Percentiles rank a stretch among this genome's conserved stretches.
Evolutionary conservation across 1,284 basidiomycete species (phyloP).

Genomic region (Rhodotorula sp.): DNA sequence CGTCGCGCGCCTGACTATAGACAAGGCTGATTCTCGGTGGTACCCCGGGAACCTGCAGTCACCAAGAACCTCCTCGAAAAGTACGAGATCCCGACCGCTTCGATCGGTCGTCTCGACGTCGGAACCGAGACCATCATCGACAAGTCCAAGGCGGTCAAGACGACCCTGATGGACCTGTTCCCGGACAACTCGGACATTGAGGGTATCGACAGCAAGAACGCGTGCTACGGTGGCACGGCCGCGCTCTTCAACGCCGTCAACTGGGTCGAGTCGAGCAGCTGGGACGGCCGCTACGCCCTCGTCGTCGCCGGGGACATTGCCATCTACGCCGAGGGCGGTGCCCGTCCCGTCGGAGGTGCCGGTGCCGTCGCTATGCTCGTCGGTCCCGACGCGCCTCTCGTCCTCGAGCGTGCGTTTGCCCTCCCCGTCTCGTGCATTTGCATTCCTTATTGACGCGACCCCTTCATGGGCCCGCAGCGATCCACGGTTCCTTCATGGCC

Average conservation of each 20-base stretch:
- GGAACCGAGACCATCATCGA: slow-evolving; percentile 99
- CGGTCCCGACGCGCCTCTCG: slow-evolving; percentile 91
- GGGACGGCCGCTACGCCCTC: slow-evolving; percentile 97
- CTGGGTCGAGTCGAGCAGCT: slow-evolving; percentile 94
- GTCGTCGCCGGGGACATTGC: slow-evolving; percentile 98
- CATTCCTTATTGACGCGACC: background rate
- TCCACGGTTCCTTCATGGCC: slow-evolving; percentile 96
- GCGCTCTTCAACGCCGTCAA: slow-evolving; percentile 92
- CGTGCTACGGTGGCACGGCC: slow-evolving; percentile 97
- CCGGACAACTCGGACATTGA: slow-evolving; percentile 96
- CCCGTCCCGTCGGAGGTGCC: slow-evolving; percentile 94
- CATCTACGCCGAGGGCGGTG: slow-evolving; percentile 93
- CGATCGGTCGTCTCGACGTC: slow-evolving; percentile 95
- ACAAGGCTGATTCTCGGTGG: background rate
- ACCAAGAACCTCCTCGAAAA: slow-evolving; percentile 79
- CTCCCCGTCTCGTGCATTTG: slow-evolving; percentile 5
- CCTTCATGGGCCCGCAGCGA: slow-evolving; percentile 59
- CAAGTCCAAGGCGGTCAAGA: slow-evolving; percentile 99
- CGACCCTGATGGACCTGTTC: slow-evolving; percentile 97
- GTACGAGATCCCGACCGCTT: slow-evolving; percentile 92
- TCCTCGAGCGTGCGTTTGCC: slow-evolving; percentile 73
- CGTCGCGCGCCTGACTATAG: background rate
- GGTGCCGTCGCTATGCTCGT: slow-evolving; percentile 93
- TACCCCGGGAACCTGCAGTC: slow-evolving; percentile 36
- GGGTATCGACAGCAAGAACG: slow-evolving; percentile 98